Evolutionary conservation across 2,329 filamentous ascomycete genomes (phyloP), one percentile per base, ranked within the genome.

Genomic region (Pezicula rhizophila): DNA sequence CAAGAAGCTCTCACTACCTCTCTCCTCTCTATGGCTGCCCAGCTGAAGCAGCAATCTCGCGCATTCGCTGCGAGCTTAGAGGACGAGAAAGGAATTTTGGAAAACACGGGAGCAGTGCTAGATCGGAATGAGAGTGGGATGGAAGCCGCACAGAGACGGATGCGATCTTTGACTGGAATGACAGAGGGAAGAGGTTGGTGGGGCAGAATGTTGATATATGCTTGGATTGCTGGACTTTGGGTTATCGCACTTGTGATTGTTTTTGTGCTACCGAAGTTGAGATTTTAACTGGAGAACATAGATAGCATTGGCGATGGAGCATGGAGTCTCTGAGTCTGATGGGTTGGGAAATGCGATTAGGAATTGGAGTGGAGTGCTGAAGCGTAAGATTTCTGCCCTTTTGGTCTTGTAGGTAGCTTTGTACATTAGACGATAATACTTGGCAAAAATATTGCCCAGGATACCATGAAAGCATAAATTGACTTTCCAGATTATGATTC

Each of bases 111-210:
- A 1, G 76, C 85, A 48, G 88, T 87, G 0, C 76, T 97, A 58
- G 87, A 91, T 61, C 84, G 81, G 65, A 95, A 85, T 59, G 82
- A 85, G 51, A 70, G 76, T 41, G 84, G 84, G 15, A 85, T 97
- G 78, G 84, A 90, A 52, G 79, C 81, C 1, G 89, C 91, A 3
- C 81, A 82, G 46, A 79, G 80, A 54, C 74, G 82, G 54, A 95
- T 97, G 88, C 85, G 87, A 1, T 76, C 79, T 60, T 67, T 97
- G 63, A 75, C 80, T 57, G 77, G 77, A 46, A 89, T 95, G 82
- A 89, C 85, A 14, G 92, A 96, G 70, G 91, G 90, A 3, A 84
- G 85, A 64, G 90, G 90, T 0, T 95, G 87, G 86, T 89, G 79
- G 81, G 90, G 86, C 5, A 73, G 91, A 46, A 79, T 95, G 73